Percentiles rank a stretch among this genome's conserved stretches.
phyloP scores from a whole-genome alignment of 306 rosid genomes.

The Cucurbita pepo region DNA sequence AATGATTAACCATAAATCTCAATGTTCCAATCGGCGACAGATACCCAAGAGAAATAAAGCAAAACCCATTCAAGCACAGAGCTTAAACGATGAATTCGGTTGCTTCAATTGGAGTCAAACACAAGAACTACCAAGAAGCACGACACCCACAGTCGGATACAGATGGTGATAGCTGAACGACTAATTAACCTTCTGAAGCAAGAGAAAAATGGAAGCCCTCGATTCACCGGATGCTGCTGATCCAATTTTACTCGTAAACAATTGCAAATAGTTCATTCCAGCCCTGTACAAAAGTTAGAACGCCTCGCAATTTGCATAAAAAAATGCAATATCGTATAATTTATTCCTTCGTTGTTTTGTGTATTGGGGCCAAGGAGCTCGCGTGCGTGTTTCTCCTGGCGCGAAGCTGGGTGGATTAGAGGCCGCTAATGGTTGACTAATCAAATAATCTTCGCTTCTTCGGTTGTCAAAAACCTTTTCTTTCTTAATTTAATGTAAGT shows the following conservation, averaged over 20 bases:
- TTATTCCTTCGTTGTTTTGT: neutral
- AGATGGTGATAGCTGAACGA: conserved; percentile 73
- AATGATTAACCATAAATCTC: conserved; percentile 14
- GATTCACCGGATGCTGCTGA: neutral
- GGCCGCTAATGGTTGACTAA: conserved; percentile 17
- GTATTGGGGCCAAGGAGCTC: neutral
- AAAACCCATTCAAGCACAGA: conserved; percentile 32
- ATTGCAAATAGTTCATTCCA: neutral
- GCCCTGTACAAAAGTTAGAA: neutral
- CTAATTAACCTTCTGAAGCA: conserved; percentile 43
- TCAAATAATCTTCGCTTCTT: neutral
- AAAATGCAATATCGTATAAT: neutral
- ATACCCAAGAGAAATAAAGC: conserved; percentile 13
- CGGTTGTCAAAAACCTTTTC: neutral
- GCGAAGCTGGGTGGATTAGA: conserved; percentile 5
- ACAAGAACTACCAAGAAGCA: conserved; percentile 24
- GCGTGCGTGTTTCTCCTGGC: neutral
- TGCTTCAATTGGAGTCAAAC: conserved; percentile 77
- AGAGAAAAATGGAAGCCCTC: neutral
- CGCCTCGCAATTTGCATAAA: neutral
- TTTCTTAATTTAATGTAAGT: neutral
- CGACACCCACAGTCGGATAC: conserved; percentile 37
- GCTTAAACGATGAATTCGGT: conserved; percentile 26
- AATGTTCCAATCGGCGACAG: conserved; percentile 13
- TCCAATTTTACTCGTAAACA: neutral